These are phyloP conservation scores for Eucalyptus decipiens DNA, from an alignment of 345 rosid genomes.

Conservation along the genomic window DNA sequence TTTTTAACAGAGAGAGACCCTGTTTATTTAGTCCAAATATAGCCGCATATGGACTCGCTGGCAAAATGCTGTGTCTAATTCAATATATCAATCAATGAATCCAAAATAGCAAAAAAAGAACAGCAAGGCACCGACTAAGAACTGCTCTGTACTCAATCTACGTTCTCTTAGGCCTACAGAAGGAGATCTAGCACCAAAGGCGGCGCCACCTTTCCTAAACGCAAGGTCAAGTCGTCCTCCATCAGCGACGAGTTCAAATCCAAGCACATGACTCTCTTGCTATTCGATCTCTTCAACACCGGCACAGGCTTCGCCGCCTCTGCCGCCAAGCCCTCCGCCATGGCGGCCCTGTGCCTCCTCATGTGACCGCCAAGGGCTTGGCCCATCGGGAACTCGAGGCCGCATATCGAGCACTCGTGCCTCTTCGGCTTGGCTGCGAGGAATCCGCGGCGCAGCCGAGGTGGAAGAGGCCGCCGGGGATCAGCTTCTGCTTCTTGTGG, in stretches of 20 bases:
- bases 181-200: not conserved
- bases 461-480: not conserved
- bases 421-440: conserved; percentile 42
- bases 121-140: not conserved
- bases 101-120: not conserved
- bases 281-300: conserved; percentile 49
- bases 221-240: conserved; percentile 52
- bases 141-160: not conserved
- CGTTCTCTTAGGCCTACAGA: not conserved
- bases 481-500: conserved; percentile 52
- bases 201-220: conserved; percentile 27
- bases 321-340: not conserved
- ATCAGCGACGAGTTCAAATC: conserved; percentile 64
- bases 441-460: not conserved
- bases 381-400: conserved; percentile 67
- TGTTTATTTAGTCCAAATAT: too few species aligned
- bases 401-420: conserved; percentile 85
- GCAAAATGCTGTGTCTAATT: not conserved
- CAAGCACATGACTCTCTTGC: conserved; percentile 34
- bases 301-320: not conserved
- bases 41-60: not conserved
- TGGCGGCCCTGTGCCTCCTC: conserved; percentile 58
- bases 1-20: too few species aligned
- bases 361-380: conserved; percentile 97
- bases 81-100: not conserved